phyloP scores from a whole-genome alignment of 2,329 filamentous ascomycete genomes.

The Exutisphaerella laricina region DNA sequence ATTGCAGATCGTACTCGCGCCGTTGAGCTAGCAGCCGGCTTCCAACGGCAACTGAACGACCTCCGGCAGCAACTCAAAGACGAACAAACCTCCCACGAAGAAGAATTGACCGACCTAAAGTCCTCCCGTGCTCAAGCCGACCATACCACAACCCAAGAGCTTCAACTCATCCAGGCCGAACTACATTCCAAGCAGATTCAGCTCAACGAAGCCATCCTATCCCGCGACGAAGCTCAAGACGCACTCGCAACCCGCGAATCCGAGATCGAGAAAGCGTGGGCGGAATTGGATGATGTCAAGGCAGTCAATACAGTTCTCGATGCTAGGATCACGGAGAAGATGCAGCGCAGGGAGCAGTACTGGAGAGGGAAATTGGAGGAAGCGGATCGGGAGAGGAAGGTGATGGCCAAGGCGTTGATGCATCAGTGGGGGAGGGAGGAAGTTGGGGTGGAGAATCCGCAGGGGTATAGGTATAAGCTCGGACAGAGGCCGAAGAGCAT shows the following conservation, averaged over 20 bases:
- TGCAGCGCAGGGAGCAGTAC: conserved; percentile 22
- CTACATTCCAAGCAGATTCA: conserved; percentile 21
- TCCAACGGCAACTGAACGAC: conserved; percentile 23
- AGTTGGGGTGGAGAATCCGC: conserved; percentile 29
- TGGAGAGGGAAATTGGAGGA: conserved; percentile 23
- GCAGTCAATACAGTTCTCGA: conserved; percentile 25
- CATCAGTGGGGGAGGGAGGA: conserved; percentile 70
- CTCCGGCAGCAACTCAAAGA: conserved; percentile 23
- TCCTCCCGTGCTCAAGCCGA: conserved; percentile 11
- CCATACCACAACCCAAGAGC: conserved; percentile 14
- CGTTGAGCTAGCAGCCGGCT: conserved; percentile 18
- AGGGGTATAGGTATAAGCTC: conserved; percentile 34
- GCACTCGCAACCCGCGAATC: conserved; percentile 9
- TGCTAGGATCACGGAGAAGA: conserved; percentile 18
- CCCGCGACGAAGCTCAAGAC: conserved; percentile 26
- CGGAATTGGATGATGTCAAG: conserved; percentile 15
- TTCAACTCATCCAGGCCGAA: conserved; percentile 17
- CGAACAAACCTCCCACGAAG: conserved; percentile 20
- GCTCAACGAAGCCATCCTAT: conserved; percentile 26
- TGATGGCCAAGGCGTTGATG: conserved; percentile 53
- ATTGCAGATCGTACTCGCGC: conserved; percentile 20
- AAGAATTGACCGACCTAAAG: conserved; percentile 19
- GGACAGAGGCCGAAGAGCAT: not conserved
- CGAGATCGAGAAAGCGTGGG: conserved; percentile 6
- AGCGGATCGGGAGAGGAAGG: conserved; percentile 28